Evolutionary conservation across 108 stramenopile species (phyloP), one percentile per base, ranked within the genome.

Genomic region (Heterococcus sp.): DNA sequence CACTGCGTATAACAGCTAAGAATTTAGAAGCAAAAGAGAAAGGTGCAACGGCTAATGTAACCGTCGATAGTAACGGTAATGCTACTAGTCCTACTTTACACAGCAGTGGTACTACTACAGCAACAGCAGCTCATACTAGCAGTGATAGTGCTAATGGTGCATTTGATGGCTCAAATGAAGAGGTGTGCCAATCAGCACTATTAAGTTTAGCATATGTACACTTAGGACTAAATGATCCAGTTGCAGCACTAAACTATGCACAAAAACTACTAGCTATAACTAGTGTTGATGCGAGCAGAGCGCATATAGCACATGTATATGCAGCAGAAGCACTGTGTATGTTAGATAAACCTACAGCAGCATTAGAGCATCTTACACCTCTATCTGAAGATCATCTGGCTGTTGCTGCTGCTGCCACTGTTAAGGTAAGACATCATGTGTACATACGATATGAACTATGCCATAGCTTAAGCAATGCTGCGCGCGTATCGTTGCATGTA

Each of bases 271-370:
- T 83, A 2, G 30, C 75, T 30, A 11, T 35, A 33, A 68, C n/a
- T n/a, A n/a, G n/a, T n/a, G n/a, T n/a, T n/a, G n/a, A n/a, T n/a
- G n/a, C n/a, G n/a, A n/a, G n/a, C n/a, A n/a, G n/a, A n/a, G n/a
- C n/a, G n/a, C n/a, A n/a, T n/a, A n/a, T 79, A 2, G 82, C 82
- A 38, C 82, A 68, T 65, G 65, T 73, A 27, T 83, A 83, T 71
- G 73, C 82, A n/a, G 82, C 82, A 2, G 82, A 83, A 71, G 82
- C 82, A 1, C 38, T 83, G 75, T 74, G 73, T 34, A 40, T 83
- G 5, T 70, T 83, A 11, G 82, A 74, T 26, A 69, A 65, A 68
- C 82, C 82, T 2, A 32, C 68, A 21, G 75, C 74, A 34, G 82
- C 82, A 31, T 39, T 75, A 3, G 68, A 75, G 82, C 82, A 83